A percentile compares a stretch with the other conserved stretches of the same genome.
phyloP scores from a whole-genome alignment of 345 rosid genomes.

The Pelargonium nanum region DNA sequence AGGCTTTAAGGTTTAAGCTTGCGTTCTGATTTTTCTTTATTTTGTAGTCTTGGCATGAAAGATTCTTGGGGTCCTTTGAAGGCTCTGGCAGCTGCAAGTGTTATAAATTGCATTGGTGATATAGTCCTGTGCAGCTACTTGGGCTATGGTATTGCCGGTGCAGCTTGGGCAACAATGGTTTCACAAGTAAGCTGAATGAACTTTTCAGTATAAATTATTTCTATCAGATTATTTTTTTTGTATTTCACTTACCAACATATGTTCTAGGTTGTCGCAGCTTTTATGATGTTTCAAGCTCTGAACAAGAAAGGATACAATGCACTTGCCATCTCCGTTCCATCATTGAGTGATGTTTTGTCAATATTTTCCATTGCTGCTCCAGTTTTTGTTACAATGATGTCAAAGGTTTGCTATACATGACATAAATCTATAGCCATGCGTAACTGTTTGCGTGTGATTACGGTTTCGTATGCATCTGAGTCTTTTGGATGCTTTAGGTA shows the following conservation, averaged over 20 bases:
- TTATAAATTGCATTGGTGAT: conserved; percentile 32
- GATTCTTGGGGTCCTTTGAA: conserved; percentile 41
- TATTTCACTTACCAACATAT: conserved; percentile 10
- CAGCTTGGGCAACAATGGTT: conserved; percentile 43
- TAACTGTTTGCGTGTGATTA: background rate
- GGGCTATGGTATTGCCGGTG: conserved; percentile 31
- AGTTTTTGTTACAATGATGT: conserved; percentile 59
- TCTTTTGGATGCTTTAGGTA: conserved; percentile 19
- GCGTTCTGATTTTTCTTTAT: background rate
- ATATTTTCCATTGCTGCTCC: conserved; percentile 71
- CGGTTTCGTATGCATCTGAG: background rate
- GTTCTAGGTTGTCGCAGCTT: conserved; percentile 64
- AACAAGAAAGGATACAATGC: conserved; percentile 69
- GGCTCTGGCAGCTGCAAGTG: conserved; percentile 30
- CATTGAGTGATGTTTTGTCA: conserved; percentile 37
- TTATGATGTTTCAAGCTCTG: conserved; percentile 68
- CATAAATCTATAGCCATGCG: background rate
- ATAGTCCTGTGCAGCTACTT: conserved; percentile 27
- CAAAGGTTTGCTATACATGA: conserved; percentile 39
- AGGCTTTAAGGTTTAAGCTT: background rate
- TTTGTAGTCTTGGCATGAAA: conserved; percentile 39
- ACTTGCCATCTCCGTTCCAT: conserved; percentile 48
- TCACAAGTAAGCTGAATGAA: conserved; percentile 22
- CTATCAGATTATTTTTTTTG: background rate
- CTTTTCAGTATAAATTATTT: background rate